These are phyloP conservation scores for Fraxinus anomala DNA, from an alignment of 257 asterid genomes.

Conservation along the genomic window DNA sequence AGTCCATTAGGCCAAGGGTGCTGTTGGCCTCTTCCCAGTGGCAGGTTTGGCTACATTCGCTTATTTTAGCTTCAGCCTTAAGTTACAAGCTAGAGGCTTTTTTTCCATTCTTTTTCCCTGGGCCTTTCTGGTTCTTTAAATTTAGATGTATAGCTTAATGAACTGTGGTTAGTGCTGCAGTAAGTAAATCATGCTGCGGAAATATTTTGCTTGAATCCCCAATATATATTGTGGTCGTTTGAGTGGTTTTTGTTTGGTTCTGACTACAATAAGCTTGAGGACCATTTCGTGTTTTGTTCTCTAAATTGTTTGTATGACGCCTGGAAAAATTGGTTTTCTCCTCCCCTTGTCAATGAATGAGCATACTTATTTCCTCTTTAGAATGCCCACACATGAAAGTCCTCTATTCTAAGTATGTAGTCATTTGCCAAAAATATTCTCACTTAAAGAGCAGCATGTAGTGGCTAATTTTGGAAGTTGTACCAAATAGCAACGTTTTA, in stretches of 20 bases:
- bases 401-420: neutral
- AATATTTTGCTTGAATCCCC: neutral
- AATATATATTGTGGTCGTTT: neutral
- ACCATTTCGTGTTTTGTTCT: neutral
- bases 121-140: neutral
- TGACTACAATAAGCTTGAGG: too few relatives aligned
- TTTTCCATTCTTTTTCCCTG: neutral
- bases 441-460: neutral
- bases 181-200: neutral
- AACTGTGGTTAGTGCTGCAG: neutral
- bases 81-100: neutral
- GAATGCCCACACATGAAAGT: neutral
- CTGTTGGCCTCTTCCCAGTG: slow-evolving; percentile 79
- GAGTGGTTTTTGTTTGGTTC: neutral
- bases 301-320: neutral
- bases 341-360: neutral
- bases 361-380: neutral
- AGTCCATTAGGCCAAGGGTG: slow-evolving; percentile 85
- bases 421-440: neutral
- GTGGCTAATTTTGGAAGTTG: too few relatives aligned
- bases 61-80: neutral
- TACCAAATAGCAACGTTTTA: neutral
- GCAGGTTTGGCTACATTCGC: slow-evolving; percentile 49
- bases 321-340: neutral
- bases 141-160: neutral